Percentiles rank a stretch among this genome's conserved stretches.
Evolutionary conservation across 768 basidiomycete species (phyloP).

Genomic region (Mrakia gelida): DNA sequence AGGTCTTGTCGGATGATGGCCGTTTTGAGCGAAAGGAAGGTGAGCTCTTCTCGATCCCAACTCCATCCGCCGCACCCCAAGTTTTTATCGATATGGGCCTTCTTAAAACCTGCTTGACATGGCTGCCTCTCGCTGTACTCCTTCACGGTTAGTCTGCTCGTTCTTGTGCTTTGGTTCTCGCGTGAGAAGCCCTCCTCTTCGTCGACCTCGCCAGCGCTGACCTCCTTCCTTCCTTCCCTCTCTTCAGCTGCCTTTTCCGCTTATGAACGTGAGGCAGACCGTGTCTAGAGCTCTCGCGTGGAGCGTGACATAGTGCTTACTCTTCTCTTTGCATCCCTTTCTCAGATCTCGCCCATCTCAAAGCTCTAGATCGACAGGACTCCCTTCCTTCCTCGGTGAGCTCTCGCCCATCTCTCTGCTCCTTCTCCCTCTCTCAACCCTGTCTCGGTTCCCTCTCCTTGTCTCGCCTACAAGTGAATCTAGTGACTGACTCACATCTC

Average conservation of each 20-base stretch:
- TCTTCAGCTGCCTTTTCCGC: constrained; percentile 23
- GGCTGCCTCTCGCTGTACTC: neutral
- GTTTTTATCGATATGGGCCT: neutral
- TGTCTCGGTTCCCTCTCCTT: neutral
- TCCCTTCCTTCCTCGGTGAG: constrained; percentile 23
- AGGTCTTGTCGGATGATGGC: constrained; percentile 1
- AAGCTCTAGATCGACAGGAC: constrained; percentile 19
- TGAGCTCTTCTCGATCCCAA: neutral
- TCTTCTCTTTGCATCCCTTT: neutral
- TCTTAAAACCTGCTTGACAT: neutral
- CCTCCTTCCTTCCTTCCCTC: neutral
- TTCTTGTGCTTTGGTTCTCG: neutral
- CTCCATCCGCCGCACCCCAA: neutral
- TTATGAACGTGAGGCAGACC: constrained; percentile 10
- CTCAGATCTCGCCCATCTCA: constrained; percentile 23
- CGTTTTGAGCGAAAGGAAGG: neutral
- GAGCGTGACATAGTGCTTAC: neutral
- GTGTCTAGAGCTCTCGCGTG: no score
- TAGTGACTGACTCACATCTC: neutral
- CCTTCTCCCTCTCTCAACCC: neutral
- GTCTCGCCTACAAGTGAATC: neutral
- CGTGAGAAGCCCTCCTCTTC: neutral
- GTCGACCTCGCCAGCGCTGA: neutral
- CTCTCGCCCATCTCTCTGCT: neutral
- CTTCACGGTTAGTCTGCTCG: constrained; percentile 16